Evolutionary conservation across 2,329 filamentous ascomycete genomes (phyloP), one percentile per base, ranked within the genome.

Genomic region (Sarocladium brachiariae): DNA sequence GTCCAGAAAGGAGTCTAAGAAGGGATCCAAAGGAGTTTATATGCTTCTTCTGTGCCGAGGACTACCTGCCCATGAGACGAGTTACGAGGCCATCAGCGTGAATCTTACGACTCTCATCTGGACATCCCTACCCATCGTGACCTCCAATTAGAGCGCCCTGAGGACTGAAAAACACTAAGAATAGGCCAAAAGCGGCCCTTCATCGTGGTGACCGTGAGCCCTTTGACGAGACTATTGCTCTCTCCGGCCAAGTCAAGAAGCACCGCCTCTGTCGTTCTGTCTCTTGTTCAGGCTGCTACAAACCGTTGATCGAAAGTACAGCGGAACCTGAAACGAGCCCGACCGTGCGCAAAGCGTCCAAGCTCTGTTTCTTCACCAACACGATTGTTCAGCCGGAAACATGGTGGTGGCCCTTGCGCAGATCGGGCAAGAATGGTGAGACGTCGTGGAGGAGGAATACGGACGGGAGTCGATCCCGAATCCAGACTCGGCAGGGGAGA

Each of bases 381-480:
- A n/a, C 6, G 21, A 43, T 16, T 11, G 8, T 27, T 43, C 39
- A 27, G 21, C 23, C 21, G 27, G 39, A 25, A 25, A 43, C n/a
- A 25, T 43, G 39, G 39, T 33, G 43, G 43, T 30, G 43, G 43
- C 25, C 43, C 43, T 13, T 47, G 43, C 43, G 25, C 14, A 33
- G 43, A 47, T 47, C 43, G n/a, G 43, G 31, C 27, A 43, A 14
- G 43, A 47, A 4, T 33, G 27, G 43, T 47, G 43, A 31, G 43
- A 47, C 43, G 43, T 24, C 43, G 33, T 47, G n/a, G 31, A 33
- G 43, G 25, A 23, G 43, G n/a, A 30, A 16, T 30, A 31, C n/a
- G 16, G 16, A 19, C 43, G 25, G 43, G 21, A 47, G 43, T 3
- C 24, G 43, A 47, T 31, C 43, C 25, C 25, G 24, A 47, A 47